A percentile compares a stretch with the other conserved stretches of the same genome.
Conservation (phyloP, 495 filamentous ascomycete species). For the Tuber melanosporum region DNA sequence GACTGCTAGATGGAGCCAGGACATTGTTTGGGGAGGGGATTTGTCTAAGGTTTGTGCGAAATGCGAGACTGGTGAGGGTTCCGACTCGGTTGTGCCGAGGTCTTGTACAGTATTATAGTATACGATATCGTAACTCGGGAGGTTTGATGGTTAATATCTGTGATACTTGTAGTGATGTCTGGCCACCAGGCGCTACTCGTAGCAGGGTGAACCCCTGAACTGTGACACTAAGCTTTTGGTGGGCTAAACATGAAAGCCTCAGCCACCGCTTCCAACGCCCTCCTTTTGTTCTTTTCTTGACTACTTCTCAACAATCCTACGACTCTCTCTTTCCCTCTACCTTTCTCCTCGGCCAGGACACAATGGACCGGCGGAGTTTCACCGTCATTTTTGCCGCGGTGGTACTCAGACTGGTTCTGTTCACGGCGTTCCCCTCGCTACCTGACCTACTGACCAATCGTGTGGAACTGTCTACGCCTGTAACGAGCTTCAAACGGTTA, state of each 20-base stretch:
- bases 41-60: background rate
- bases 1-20: slow-evolving; percentile 76
- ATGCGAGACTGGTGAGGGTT: background rate
- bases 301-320: background rate
- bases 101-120: background rate
- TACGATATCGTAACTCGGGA: background rate
- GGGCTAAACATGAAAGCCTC: background rate
- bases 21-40: background rate
- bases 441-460: slow-evolving; percentile 80
- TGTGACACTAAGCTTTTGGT: background rate
- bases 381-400: slow-evolving; percentile 70
- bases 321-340: background rate
- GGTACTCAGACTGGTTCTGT: slow-evolving; percentile 71
- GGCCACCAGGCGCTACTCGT: background rate
- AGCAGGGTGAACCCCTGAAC: background rate
- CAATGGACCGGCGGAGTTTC: slow-evolving; percentile 66
- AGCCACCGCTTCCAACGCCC: background rate
- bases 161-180: background rate
- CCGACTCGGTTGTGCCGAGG: background rate
- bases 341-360: slow-evolving; percentile 8
- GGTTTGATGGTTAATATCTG: background rate
- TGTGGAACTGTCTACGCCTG: slow-evolving; percentile 93
- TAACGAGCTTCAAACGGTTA: slow-evolving; percentile 97
- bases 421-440: slow-evolving; percentile 71
- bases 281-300: background rate